Evolutionary conservation across 2,329 filamentous ascomycete species (phyloP), one percentile per base, ranked within the genome.

Genomic region (Pseudocercospora crystallina): DNA sequence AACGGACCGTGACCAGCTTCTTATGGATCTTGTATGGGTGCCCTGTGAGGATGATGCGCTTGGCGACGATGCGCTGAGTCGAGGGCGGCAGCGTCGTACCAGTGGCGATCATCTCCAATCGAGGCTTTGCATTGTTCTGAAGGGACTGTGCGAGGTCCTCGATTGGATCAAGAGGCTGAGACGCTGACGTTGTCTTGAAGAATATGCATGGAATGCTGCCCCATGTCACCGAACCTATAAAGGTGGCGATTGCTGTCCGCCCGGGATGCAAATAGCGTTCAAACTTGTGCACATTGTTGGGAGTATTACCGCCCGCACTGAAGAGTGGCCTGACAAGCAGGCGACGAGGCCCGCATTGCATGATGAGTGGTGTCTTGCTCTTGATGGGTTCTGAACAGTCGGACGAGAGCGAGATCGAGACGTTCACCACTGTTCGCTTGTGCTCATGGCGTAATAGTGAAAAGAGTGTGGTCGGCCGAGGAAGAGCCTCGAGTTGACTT

Each of bases 1-100:
- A 99, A 29, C 94, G 86, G 40, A 99, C 86, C 0, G 95, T 99
- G 53, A 99, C 94, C 17, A 99, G 79, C 72, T 87, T 90, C 81
- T 96, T 96, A 82, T 99, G 90, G 70, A 99, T 99, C 76, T 99
- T 96, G 80, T 90, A 96, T 0, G 95, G 94, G 68, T 99, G 92
- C 12, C 94, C 95, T 0, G 94, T 96, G 50, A 99, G 80, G 58
- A 97, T 89, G 61, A 95, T 85, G 45, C 94, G 86, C 76, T 99
- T 99, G 63, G 92, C 91, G 53, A 99, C 84, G 49, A 99, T 86
- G 34, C 94, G 86, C 41, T 73, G 65, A 68, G 83, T 67, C 72
- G 91, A 70, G 68, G 90, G 89, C 0, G 90, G 84, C 12, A 96
- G 80, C 5, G 88, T 84, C 0, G 94, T 97, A 55, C 95, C 94